Base-by-base conservation (phyloP, 2,329 filamentous ascomycete genomes). In the Colletotrichum cereale region DNA sequence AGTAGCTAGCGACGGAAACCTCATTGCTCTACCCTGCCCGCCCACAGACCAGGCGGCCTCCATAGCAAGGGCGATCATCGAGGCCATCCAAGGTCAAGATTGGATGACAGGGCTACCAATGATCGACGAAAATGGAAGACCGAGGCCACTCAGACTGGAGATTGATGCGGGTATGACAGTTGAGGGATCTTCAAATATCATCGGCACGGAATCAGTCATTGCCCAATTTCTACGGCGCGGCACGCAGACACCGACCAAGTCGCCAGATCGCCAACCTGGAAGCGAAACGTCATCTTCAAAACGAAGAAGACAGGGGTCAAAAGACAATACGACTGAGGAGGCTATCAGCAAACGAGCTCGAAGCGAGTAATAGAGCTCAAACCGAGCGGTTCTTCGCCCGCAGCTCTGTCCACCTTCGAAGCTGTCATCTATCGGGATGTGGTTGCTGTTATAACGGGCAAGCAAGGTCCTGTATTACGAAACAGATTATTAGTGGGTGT, bases 1-100 rank as follows among this genome's bases (percentile, higher is more conserved):
- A 71, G 80, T 90, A 74, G 78, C 79, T 47, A 84, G 83, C 72
- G 81, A 82, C 77, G 80, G 84, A 77, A 90, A 90, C 77, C 76
- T 86, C 60, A 78, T 88, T 56, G 83, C 84, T 26, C 76, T 87
- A 26, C 75, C 79, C 0, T 76, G 81, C 4, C 80, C 83, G 6
- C 80, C 84, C 1, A 77, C 81, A 6, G 77, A 79, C 5, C 80
- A 82, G 57, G 84, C 85, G 76, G 76, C 81, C 75, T 75, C 80
- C 67, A 80, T 89, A 71, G 82, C 85, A 12, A 77, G 80, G 10
- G 80, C 85, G 5, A 78, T 89, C 3, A 80, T 87, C 16, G 75
- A 81, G 16, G 82, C 85, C 2, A 76, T 89, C 2, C 53, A 71
- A 26, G 68, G 66, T 8, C 79, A 83, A 44, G 79, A 84, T 36